phyloP scores from a whole-genome alignment of 805 yeast genomes.

The Trichomonascus vanleenenianus region DNA sequence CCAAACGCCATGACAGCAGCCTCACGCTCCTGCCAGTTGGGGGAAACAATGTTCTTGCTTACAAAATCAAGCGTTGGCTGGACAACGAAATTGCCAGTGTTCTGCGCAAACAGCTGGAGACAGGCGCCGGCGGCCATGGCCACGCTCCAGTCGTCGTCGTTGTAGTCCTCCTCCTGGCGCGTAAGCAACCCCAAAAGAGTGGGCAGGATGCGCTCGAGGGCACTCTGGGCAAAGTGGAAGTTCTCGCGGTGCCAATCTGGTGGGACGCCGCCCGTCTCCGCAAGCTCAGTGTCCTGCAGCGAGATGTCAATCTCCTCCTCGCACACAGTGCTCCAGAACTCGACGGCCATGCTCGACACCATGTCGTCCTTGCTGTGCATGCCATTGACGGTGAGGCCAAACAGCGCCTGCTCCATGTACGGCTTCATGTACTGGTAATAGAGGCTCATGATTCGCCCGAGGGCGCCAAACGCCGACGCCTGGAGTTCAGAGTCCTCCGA shows the following conservation, averaged over 20 bases:
- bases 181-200: constrained; percentile 72
- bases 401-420: constrained; percentile 95
- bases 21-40: constrained; percentile 81
- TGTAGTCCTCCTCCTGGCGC: constrained; percentile 88
- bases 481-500: constrained; percentile 73
- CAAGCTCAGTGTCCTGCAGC: constrained; percentile 41
- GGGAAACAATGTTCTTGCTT: constrained; percentile 53
- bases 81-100: constrained; percentile 78
- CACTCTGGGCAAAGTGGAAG: constrained; percentile 78
- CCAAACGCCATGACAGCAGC: constrained; percentile 99
- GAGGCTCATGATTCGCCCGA: constrained; percentile 82
- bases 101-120: constrained; percentile 85
- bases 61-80: constrained; percentile 82
- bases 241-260: constrained; percentile 45
- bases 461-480: constrained; percentile 92
- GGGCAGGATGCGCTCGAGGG: constrained; percentile 80
- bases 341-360: constrained; percentile 97
- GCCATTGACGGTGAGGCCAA: constrained; percentile 77
- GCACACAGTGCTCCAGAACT: constrained; percentile 99
- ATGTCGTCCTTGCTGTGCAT: constrained; percentile 79
- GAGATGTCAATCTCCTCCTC: constrained; percentile 89
- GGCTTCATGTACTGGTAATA: constrained; percentile 87
- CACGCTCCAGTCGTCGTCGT: constrained; percentile 90
- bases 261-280: constrained; percentile 10
- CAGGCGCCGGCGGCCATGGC: constrained; percentile 99